Evolutionary conservation across 2,329 filamentous ascomycete species (phyloP), one percentile per base, ranked within the genome.

Genomic region (Balansia obtecta): DNA sequence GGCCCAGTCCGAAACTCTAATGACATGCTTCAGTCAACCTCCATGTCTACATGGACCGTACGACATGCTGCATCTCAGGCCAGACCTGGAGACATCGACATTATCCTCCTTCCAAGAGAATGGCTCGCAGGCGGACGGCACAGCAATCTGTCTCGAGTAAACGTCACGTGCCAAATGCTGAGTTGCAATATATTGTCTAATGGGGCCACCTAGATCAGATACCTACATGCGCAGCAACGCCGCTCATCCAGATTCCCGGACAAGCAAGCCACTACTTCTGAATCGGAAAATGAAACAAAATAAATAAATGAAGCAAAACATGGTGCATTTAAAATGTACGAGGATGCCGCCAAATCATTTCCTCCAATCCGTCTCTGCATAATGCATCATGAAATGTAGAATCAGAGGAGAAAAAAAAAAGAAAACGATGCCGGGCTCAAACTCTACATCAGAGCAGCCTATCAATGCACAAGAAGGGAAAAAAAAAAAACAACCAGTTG

Each of bases 181-280:
- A 62, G 57, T 61, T 61, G 59, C 49, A 27, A 27, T 50, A 42
- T 59, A 61, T 61, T 63, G 60, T 61, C 59, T 62, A 62, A 58
- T 56, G 57, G 60, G 56, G 58, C 63, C 62, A 63, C 22, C 61
- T 62, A 65, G 56, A 58, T 59, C 50, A 47, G 58, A 53, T 52
- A 51, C 48, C 49, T 57, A 58, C 53, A 57, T 42, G 15, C 33
- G 49, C 53, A 50, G 22, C 39, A 55, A 49, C 20, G 32, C 27
- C 22, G 34, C 15, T 9, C 34, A 9, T 38, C 47, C 51, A 50
- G 52, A 61, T 30, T 37, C 44, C 18, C n/a, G 53, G 55, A 55
- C 55, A 52, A 44, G 52, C 52, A 32, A n/a, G 15, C 34, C 49
- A 49, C 56, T 49, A 5, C 27, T 7, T 33, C 37, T 56, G 51